phyloP scores from a whole-genome alignment of 1,139 yeast genomes.

The Suhomyces bribrorum region DNA sequence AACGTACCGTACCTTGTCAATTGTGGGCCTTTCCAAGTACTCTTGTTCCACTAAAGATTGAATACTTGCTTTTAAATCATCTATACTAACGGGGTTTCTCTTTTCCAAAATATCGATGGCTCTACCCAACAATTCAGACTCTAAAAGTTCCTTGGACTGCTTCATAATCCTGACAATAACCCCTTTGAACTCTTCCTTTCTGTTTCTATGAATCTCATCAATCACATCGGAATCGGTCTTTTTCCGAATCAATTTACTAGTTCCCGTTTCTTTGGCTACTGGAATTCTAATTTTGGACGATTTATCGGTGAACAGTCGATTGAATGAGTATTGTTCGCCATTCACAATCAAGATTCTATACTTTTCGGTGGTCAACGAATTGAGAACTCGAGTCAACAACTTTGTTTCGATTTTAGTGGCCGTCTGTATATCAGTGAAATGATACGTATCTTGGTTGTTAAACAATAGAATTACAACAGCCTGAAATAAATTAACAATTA shows the following conservation, averaged over 20 bases:
- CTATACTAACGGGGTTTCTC: conserved; percentile 31
- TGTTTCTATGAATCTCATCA: conserved; percentile 17
- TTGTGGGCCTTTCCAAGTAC: conserved; percentile 30
- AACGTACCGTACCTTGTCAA: conserved; percentile 29
- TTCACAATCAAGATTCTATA: conserved; percentile 24
- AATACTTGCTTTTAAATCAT: conserved; percentile 33
- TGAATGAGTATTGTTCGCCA: conserved; percentile 22
- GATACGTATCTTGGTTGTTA: conserved; percentile 22
- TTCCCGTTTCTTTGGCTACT: conserved; percentile 26
- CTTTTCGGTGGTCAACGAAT: conserved; percentile 33
- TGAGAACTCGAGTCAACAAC: conserved; percentile 29
- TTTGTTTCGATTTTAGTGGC: conserved; percentile 29
- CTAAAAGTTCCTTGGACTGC: conserved; percentile 20
- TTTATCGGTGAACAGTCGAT: conserved; percentile 32
- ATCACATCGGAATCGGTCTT: not conserved
- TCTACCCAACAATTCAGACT: conserved; percentile 29
- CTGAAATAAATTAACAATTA: conserved; percentile 40
- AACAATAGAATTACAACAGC: conserved; percentile 37
- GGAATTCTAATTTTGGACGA: conserved; percentile 35
- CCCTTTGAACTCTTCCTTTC: conserved; percentile 34
- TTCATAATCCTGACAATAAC: conserved; percentile 38
- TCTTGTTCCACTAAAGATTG: conserved; percentile 38
- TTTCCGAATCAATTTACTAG: not conserved
- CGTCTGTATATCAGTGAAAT: conserved; percentile 21
- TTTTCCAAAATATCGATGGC: conserved; percentile 23